Evolutionary conservation across 345 rosid species (phyloP).

Genomic region (Rhodamnia argentea): DNA sequence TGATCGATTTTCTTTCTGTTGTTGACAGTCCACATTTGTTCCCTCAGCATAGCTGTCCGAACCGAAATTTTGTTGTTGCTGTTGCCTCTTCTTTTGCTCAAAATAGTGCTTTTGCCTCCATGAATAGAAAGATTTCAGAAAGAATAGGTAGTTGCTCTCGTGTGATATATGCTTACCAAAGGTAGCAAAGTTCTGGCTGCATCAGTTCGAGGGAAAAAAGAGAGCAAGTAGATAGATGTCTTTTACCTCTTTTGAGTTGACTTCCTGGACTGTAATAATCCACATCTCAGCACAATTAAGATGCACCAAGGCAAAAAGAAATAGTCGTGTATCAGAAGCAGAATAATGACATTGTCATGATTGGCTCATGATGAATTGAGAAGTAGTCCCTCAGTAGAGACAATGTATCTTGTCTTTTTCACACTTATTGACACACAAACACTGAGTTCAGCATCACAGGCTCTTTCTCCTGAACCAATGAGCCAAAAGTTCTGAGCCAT

Average conservation of each 20-base stretch:
- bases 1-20: slow-evolving; percentile 41
- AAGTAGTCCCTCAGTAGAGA: background rate
- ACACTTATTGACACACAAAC: background rate
- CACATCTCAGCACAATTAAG: background rate
- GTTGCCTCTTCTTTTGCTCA: slow-evolving; percentile 67
- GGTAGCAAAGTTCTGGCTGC: background rate
- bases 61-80: slow-evolving; percentile 27
- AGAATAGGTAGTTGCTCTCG: background rate
- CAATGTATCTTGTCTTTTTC: background rate
- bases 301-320: background rate
- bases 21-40: slow-evolving; percentile 3
- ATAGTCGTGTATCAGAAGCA: background rate
- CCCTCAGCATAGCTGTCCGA: slow-evolving; percentile 23
- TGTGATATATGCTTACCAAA: background rate
- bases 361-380: background rate
- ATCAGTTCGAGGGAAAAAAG: background rate
- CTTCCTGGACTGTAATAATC: slow-evolving; percentile 33
- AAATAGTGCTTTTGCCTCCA: slow-evolving; percentile 81
- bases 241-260: slow-evolving; percentile 45
- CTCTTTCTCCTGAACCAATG: background rate
- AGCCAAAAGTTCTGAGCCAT: background rate
- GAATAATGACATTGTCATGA: background rate
- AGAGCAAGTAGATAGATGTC: background rate
- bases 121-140: slow-evolving; percentile 1
- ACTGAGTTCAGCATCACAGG: background rate